Percentiles rank a stretch among this genome's conserved stretches.
phyloP scores from a whole-genome alignment of 768 basidiomycete species.

The Auricularia heimuer region DNA sequence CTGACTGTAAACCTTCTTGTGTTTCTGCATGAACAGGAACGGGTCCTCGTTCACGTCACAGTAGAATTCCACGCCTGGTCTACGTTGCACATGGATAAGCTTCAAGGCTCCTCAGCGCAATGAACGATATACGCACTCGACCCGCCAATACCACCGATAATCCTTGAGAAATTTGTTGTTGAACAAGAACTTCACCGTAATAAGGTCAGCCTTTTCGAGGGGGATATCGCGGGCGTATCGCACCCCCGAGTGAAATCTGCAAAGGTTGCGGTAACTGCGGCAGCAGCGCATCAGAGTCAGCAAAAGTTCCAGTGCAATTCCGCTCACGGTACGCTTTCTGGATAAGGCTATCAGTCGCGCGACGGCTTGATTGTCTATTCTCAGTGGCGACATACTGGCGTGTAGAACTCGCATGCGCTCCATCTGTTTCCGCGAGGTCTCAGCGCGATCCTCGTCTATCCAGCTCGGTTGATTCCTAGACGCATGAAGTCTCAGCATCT shows the following conservation, averaged over 20 bases:
- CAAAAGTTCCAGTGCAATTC: neutral
- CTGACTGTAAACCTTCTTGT: constrained; percentile 57
- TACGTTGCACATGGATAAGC: constrained; percentile 16
- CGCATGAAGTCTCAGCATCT: neutral
- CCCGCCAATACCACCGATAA: constrained; percentile 73
- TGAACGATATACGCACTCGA: constrained; percentile 38
- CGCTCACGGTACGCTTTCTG: constrained; percentile 4
- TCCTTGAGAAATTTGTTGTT: constrained; percentile 52
- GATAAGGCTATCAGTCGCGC: neutral
- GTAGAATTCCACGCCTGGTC: constrained; percentile 66
- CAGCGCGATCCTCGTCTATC: constrained; percentile 61
- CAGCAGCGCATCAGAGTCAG: neutral
- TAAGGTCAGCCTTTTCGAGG: neutral
- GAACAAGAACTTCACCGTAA: constrained; percentile 49
- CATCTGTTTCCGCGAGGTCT: constrained; percentile 42
- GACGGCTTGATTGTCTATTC: neutral
- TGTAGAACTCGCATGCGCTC: constrained; percentile 48
- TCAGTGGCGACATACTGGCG: constrained; percentile 36
- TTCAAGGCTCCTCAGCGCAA: neutral
- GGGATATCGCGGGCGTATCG: constrained; percentile 12
- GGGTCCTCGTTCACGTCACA: constrained; percentile 61
- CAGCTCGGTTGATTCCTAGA: constrained; percentile 43
- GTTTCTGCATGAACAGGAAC: constrained; percentile 60
- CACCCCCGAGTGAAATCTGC: constrained; percentile 63
- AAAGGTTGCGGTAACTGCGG: constrained; percentile 59